A percentile compares a stretch with the other conserved stretches of the same genome.
phyloP scores from a whole-genome alignment of 2,329 filamentous ascomycete species.

The Ceratocystis diversiconidia region DNA sequence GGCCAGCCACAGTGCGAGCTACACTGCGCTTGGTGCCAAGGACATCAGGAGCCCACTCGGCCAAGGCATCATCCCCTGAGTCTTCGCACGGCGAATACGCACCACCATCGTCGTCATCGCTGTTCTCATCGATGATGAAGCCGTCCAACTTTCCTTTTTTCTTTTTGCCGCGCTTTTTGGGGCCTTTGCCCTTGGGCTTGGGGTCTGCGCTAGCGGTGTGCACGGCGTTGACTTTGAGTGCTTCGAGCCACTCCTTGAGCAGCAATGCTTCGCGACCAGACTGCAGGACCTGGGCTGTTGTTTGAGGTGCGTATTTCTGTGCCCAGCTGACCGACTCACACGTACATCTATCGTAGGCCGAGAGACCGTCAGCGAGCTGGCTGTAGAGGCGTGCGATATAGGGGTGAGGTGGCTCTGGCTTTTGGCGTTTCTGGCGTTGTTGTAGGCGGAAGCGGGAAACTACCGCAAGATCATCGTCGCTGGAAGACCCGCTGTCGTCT shows the following conservation, averaged over 20 bases:
- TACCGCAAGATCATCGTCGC: conserved; percentile 27
- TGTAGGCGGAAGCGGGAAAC: not conserved
- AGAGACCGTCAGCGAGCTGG: conserved; percentile 46
- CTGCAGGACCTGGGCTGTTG: conserved; percentile 61
- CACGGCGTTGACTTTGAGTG: conserved; percentile 62
- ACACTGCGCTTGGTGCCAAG: conserved; percentile 10
- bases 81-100: conserved; percentile 2
- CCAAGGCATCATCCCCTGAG: conserved; percentile 39
- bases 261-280: conserved; percentile 52
- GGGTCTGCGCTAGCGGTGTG: conserved; percentile 39
- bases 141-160: conserved; percentile 59
- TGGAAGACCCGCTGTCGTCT: conserved; percentile 16
- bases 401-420: conserved; percentile 32
- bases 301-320: conserved; percentile 68
- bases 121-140: conserved; percentile 65
- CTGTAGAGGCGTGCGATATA: conserved; percentile 45
- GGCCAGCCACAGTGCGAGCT: conserved; percentile 23
- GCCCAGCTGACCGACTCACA: conserved; percentile 64
- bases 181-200: conserved; percentile 23
- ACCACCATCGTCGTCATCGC: conserved; percentile 28
- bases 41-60: conserved; percentile 12
- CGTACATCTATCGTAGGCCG: conserved; percentile 64
- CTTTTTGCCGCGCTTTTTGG: conserved; percentile 32
- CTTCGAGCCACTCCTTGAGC: conserved; percentile 68
- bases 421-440: not conserved